phyloP scores from a whole-genome alignment of 2,329 filamentous ascomycete genomes.

The Alternaria ventricosa region DNA sequence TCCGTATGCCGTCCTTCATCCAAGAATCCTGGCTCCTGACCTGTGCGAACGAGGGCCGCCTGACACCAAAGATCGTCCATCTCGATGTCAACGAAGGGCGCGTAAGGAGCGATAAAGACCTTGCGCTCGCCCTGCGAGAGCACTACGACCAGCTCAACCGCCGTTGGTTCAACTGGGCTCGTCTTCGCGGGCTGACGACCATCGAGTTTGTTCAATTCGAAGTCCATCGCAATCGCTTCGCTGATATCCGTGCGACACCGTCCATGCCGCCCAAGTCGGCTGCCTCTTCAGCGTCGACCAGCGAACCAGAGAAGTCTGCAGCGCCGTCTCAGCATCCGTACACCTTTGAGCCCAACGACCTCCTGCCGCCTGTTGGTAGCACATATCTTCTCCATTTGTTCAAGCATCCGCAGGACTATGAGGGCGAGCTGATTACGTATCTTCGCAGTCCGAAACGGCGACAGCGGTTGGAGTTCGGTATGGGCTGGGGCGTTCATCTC shows the following conservation, averaged over 20 bases:
- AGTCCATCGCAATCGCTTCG: constrained; percentile 50
- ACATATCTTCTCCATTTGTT: constrained; percentile 50
- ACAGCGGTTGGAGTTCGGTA: constrained; percentile 41
- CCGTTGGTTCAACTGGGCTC: constrained; percentile 40
- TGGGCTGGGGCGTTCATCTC: constrained; percentile 50
- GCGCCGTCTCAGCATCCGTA: constrained; percentile 39
- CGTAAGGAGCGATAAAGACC: constrained; percentile 46
- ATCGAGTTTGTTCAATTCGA: constrained; percentile 51
- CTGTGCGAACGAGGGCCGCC: constrained; percentile 47
- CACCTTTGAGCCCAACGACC: constrained; percentile 46
- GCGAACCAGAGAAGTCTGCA: constrained; percentile 15
- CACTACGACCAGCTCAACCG: constrained; percentile 45
- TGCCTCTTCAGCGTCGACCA: constrained; percentile 13
- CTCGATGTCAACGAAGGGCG: constrained; percentile 42
- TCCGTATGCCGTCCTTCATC: constrained; percentile 24
- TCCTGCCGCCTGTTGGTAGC: constrained; percentile 48
- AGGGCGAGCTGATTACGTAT: constrained; percentile 48
- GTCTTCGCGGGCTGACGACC: constrained; percentile 44
- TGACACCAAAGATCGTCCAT: constrained; percentile 48
- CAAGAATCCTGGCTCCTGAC: constrained; percentile 47
- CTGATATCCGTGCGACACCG: constrained; percentile 47
- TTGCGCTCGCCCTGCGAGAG: constrained; percentile 42
- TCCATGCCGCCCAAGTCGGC: constrained; percentile 42
- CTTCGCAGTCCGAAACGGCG: constrained; percentile 44
- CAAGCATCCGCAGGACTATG: constrained; percentile 50